Base-by-base conservation (phyloP, 106 monocot species). In the Amphibolis antarctica region DNA sequence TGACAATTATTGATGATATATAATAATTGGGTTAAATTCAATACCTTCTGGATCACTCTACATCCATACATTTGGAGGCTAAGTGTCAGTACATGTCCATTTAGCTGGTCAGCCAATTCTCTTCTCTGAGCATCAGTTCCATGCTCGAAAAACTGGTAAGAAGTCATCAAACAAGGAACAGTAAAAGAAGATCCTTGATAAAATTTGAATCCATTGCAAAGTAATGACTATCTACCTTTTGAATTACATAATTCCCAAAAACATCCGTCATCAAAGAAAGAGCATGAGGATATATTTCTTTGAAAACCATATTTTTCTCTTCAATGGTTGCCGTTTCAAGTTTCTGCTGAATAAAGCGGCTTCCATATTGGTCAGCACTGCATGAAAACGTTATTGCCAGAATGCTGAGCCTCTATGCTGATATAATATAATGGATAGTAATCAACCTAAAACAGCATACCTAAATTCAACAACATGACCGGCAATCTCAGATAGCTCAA, bases 401-500 rank as follows among this genome's bases (percentile, higher is more conserved):
- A 31, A 27, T 53, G 17, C 18, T 25, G 19, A 29, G 19, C 44
- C 29, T 48, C n/a, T 27, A 49, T 44, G 36, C 2, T 36, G 2
- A 36, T 36, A 4, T 44, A 22, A 49, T 11, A 62, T 62, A 62
- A 21, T 23, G 17, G 3, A 21, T 20, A 5, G 10, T 22, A 56
- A 56, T 28, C 18, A 44, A n/a, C 5, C n/a, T 51, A 55, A 55
- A 36, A 31, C 9, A 21, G 22, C 23, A 65, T 82, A 92, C 98
- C 98, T 99, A 75, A 99, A 99, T 58, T 99, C 88, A 69, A 91
- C 98, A 50, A 92, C 98, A 77, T 99, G 91, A 12, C 88, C 83
- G 30, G 76, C 75, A 77, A 99, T 92, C 47, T 91, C 91, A 61
- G 85, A 82, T 24, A 99, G 85, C 44, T 99, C 98, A 66, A 79